phyloP scores from a whole-genome alignment of 805 yeast species.

The Suhomyces prunicola region DNA sequence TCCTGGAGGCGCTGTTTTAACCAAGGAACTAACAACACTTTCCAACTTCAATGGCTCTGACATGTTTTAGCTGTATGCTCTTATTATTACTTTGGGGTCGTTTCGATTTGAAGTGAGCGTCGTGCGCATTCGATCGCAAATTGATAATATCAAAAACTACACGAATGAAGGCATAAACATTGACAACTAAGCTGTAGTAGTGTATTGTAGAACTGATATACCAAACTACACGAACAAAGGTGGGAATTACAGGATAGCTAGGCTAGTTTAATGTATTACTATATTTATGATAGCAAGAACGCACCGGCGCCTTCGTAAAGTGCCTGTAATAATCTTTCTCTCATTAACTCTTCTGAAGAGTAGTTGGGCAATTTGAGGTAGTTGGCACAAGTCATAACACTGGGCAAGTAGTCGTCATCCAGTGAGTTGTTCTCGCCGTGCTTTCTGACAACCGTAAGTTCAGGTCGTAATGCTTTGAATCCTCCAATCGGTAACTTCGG shows the following conservation, averaged over 20 bases:
- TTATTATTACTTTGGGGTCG: neutral
- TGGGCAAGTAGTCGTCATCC: constrained; percentile 83
- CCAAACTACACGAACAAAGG: neutral
- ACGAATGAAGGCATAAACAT: too few relatives aligned
- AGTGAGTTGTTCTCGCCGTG: constrained; percentile 65
- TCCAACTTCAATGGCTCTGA: constrained; percentile 12
- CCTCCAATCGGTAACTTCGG: constrained; percentile 95
- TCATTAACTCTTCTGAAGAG: constrained; percentile 59
- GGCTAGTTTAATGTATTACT: neutral
- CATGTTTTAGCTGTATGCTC: neutral
- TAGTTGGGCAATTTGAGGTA: constrained; percentile 88
- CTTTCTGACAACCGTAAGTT: constrained; percentile 82
- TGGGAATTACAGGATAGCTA: neutral
- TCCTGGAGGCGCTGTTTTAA: constrained; percentile 37
- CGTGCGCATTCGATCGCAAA: neutral
- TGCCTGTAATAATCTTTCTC: constrained; percentile 59
- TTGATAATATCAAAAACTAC: too few relatives aligned
- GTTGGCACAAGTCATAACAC: constrained; percentile 98
- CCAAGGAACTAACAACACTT: constrained; percentile 27
- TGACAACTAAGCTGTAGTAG: too few relatives aligned
- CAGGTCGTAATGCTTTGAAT: constrained; percentile 76
- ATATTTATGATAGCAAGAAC: constrained; percentile 62
- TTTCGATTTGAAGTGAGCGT: neutral
- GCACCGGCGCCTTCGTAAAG: constrained; percentile 87
- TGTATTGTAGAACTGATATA: too few relatives aligned